A percentile compares a stretch with the other conserved stretches of the same genome.
Conservation (phyloP, 768 basidiomycete species). For the Phaeotremella fagi region DNA sequence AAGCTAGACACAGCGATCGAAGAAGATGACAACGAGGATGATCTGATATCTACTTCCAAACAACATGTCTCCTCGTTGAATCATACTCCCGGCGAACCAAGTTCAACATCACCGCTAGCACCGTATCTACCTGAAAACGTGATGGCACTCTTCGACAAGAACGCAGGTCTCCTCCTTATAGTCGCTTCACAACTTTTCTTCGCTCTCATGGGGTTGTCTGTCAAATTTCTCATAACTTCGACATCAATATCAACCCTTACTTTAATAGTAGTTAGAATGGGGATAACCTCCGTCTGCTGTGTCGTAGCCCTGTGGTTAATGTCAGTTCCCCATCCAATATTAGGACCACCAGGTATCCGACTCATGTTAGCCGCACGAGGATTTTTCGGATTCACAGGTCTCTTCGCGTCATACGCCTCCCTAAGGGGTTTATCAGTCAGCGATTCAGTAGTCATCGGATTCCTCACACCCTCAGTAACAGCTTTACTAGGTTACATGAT, state of each 20-base stretch:
- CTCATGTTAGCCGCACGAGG: slow-evolving; percentile 59
- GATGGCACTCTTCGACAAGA: slow-evolving; percentile 28
- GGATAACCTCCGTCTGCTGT: slow-evolving; percentile 56
- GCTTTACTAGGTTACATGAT: slow-evolving; percentile 61
- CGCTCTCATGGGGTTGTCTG: slow-evolving; percentile 57
- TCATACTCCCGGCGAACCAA: too few species aligned
- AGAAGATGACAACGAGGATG: too few species aligned
- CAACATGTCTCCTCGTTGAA: too few species aligned
- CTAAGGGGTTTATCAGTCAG: slow-evolving; percentile 54
- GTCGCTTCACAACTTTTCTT: slow-evolving; percentile 59
- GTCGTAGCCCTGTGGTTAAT: slow-evolving; percentile 54
- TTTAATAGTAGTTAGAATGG: slow-evolving; percentile 62
- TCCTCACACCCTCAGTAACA: slow-evolving; percentile 65
- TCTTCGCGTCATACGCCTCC: slow-evolving; percentile 54
- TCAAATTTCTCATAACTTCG: slow-evolving; percentile 57
- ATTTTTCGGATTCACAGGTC: slow-evolving; percentile 63
- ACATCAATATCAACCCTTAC: slow-evolving; percentile 42
- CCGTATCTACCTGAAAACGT: neutral
- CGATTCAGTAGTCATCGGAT: slow-evolving; percentile 71
- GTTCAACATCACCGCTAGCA: neutral
- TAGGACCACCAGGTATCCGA: slow-evolving; percentile 68
- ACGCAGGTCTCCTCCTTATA: slow-evolving; percentile 62
- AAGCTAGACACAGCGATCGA: too few species aligned
- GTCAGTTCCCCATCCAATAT: slow-evolving; percentile 57
- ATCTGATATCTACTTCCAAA: too few species aligned